Conservation (phyloP, 371 early-diverging fungal species). For the Mortierella sp. region DNA sequence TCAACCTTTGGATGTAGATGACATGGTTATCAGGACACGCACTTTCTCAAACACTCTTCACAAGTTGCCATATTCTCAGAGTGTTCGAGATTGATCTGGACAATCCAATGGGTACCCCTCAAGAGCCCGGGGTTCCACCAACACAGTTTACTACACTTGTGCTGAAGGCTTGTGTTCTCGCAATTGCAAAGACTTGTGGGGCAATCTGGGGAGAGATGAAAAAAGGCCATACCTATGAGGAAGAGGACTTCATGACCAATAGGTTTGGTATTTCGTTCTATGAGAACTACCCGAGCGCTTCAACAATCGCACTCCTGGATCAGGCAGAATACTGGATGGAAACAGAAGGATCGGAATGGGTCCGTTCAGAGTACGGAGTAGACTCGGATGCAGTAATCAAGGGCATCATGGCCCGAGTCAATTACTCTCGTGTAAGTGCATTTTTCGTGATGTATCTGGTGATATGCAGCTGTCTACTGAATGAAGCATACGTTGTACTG, state of each 20-base stretch:
- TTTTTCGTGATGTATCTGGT: neutral
- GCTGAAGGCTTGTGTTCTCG: constrained; percentile 63
- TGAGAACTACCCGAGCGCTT: constrained; percentile 59
- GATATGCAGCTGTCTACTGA: no score
- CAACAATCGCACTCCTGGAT: constrained; percentile 61
- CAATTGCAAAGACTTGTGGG: constrained; percentile 64
- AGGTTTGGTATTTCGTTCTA: constrained; percentile 69
- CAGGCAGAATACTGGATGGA: constrained; percentile 56
- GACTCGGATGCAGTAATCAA: constrained; percentile 20
- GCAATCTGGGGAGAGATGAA: constrained; percentile 72
- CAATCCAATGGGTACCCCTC: constrained; percentile 1
- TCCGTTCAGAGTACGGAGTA: constrained; percentile 14
- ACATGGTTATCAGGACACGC: constrained; percentile 82
- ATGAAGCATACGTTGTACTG: neutral
- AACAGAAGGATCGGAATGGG: constrained; percentile 34
- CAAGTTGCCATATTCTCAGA: constrained; percentile 74
- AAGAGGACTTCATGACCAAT: constrained; percentile 79
- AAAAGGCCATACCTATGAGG: constrained; percentile 73
- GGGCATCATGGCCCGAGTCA: constrained; percentile 24
- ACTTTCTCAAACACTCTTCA: constrained; percentile 77
- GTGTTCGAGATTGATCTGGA: constrained; percentile 55
- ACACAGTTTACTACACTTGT: constrained; percentile 56
- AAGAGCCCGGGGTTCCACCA: constrained; percentile 3
- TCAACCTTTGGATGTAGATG: constrained; percentile 57
- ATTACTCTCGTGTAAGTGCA: constrained; percentile 33